Evolutionary conservation across 2,329 filamentous ascomycete species (phyloP), one percentile per base, ranked within the genome.

Genomic region (Diaporthe aspalathi): DNA sequence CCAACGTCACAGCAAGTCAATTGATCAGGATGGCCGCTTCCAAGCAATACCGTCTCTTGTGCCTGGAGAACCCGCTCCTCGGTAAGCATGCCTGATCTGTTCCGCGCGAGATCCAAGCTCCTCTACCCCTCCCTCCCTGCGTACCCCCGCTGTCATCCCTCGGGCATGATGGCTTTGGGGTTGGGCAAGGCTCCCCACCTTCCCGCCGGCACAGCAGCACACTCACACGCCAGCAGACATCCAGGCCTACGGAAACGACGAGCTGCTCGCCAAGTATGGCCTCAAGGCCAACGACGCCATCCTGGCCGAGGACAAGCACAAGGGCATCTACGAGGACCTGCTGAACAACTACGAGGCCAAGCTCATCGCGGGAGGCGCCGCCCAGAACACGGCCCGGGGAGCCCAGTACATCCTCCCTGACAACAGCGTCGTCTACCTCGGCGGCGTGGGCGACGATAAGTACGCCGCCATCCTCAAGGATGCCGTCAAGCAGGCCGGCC

Each of bases 261-360:
- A 90, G 38, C 91, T 98, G 70, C 93, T 99, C 73, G 86, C 95
- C 76, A 97, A 98, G 88, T 99, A 99, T 82, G 91, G 86, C 72
- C 89, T 99, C 79, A 98, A 99, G 88, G 88, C 92, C 82, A 97
- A 99, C 86, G 95, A 99, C 83, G 96, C 96, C 78, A 98, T 99
- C 82, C 93, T 99, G 73, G 95, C 95, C 70, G 94, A 97, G 83
- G 90, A 94, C 80, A 92, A 97, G 87, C 96, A 99, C 85, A 87
- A 92, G 80, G 90, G 88, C 56, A 89, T 99, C 80, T 99, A 94
- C 84, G 95, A 98, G 81, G 96, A 99, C 80, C 90, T 98, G 76
- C 90, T 98, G 78, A 92, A 93, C 84, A 95, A 96, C 88, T 94
- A 91, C 85, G 90, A 96, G 78, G 95, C 95, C 74, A 97, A 97